These are phyloP conservation scores for Russula olivacea DNA, from an alignment of 768 basidiomycete species.

Conservation along the genomic window DNA sequence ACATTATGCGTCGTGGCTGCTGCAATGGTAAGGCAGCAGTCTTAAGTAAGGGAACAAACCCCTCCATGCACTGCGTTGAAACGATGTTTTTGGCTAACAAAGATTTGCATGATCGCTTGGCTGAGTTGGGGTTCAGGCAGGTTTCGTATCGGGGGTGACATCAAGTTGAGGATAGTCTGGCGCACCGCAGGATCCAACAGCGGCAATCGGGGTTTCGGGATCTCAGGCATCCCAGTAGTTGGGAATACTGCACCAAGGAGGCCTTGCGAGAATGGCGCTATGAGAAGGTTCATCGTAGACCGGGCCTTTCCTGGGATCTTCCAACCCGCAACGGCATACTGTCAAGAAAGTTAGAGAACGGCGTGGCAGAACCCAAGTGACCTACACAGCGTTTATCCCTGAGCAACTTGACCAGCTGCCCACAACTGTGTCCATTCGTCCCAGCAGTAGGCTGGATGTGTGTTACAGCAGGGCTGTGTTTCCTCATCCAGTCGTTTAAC, in stretches of 20 bases:
- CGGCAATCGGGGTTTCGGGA: conserved; percentile 9
- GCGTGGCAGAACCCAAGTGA: not conserved
- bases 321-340: conserved; percentile 25
- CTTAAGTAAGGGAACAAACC: not conserved
- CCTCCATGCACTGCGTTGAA: conserved; percentile 4
- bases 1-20: not conserved
- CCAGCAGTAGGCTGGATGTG: conserved; percentile 6
- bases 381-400: conserved; percentile 18
- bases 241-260: conserved; percentile 22
- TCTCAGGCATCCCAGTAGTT: conserved; percentile 17
- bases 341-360: not conserved
- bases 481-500: conserved; percentile 21
- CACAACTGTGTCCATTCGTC: conserved; percentile 11
- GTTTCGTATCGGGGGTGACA: not conserved
- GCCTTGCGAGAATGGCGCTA: conserved; percentile 17
- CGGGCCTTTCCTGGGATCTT: conserved; percentile 15
- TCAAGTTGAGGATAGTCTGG: conserved; percentile 6
- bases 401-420: conserved; percentile 16
- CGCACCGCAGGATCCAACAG: not conserved
- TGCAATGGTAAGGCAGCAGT: not conserved
- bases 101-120: conserved; percentile 7
- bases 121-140: conserved; percentile 16
- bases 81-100: not conserved
- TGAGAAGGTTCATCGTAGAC: conserved; percentile 16
- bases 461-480: conserved; percentile 10